Evolutionary conservation across 352 stramenopile genomes (phyloP).

Genomic region (Globisporangium irregulare): DNA sequence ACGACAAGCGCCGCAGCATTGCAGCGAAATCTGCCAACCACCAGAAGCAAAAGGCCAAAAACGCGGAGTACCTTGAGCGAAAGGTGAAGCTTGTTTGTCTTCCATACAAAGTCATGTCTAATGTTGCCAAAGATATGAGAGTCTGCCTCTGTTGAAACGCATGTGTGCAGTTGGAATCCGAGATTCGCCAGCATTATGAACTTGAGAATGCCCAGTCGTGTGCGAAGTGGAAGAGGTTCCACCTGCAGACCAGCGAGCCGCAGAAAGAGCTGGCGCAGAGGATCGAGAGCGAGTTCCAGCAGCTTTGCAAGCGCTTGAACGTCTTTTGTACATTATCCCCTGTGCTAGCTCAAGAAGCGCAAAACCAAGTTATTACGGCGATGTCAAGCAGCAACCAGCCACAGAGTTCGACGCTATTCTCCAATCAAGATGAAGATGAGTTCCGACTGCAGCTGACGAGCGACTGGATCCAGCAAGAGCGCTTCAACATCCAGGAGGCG

Average conservation of each 20-base stretch:
- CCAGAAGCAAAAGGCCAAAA: conserved; percentile 30
- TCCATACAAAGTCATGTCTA: background rate
- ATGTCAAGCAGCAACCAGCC: background rate
- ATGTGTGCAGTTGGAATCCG: conserved; percentile 41
- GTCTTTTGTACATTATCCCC: background rate
- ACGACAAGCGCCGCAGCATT: conserved; percentile 25
- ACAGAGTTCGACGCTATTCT: background rate
- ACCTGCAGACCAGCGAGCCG: conserved; percentile 27
- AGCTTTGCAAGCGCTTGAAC: conserved; percentile 21
- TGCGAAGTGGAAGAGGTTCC: conserved; percentile 48
- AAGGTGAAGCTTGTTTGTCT: conserved; percentile 29
- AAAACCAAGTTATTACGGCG: background rate
- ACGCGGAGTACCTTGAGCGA: conserved; percentile 44
- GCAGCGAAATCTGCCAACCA: conserved; percentile 23
- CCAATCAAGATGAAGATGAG: conserved; percentile 14
- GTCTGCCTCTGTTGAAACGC: background rate
- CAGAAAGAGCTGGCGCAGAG: conserved; percentile 20
- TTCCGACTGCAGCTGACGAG: conserved; percentile 28
- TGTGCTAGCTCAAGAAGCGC: background rate
- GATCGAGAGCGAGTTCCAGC: conserved; percentile 31
- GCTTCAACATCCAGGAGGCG: conserved; percentile 67
- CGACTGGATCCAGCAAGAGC: conserved; percentile 60
- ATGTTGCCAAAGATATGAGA: background rate
- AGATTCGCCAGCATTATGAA: conserved; percentile 59
- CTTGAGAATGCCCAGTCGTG: conserved; percentile 46